Percentiles rank a stretch among this genome's conserved stretches.
Evolutionary conservation across 2,329 filamentous ascomycete species (phyloP).

Genomic region (Eurotiales sp.): DNA sequence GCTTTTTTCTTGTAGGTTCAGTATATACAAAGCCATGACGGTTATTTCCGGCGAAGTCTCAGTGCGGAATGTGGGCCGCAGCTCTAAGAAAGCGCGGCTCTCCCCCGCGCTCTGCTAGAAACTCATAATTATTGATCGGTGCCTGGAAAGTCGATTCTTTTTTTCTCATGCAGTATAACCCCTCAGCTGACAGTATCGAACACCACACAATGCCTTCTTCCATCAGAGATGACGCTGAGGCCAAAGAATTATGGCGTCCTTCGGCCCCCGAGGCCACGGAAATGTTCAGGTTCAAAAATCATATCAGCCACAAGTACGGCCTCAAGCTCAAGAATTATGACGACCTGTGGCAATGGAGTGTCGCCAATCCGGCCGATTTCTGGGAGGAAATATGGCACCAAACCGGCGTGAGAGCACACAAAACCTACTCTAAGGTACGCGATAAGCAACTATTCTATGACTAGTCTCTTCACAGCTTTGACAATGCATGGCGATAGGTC

Average conservation of each 20-base stretch:
- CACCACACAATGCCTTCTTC: conserved; percentile 7
- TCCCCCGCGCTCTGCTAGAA: conserved; percentile 5
- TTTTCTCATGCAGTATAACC: neutral
- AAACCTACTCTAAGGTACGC: conserved; percentile 47
- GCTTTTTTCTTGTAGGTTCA: too few species aligned
- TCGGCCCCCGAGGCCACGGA: conserved; percentile 62
- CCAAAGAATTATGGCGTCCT: conserved; percentile 66
- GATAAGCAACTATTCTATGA: too few species aligned
- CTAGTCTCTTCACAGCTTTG: neutral
- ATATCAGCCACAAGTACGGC: conserved; percentile 64
- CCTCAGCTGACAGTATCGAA: neutral
- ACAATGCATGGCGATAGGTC: conserved; percentile 48
- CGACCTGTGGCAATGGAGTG: conserved; percentile 80
- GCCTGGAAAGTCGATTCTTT: neutral
- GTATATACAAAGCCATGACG: too few species aligned
- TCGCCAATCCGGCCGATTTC: conserved; percentile 69
- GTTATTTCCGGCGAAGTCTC: neutral
- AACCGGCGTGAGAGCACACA: conserved; percentile 69
- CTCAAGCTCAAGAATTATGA: conserved; percentile 64
- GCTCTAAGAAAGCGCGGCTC: too few species aligned
- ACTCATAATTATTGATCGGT: too few species aligned
- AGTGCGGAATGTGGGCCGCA: conserved; percentile 4
- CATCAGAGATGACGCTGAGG: conserved; percentile 1
- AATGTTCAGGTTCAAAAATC: conserved; percentile 68
- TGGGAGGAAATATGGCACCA: conserved; percentile 86